Base-by-base conservation (phyloP, 2,329 filamentous ascomycete species). In the Botrytis paeoniae region DNA sequence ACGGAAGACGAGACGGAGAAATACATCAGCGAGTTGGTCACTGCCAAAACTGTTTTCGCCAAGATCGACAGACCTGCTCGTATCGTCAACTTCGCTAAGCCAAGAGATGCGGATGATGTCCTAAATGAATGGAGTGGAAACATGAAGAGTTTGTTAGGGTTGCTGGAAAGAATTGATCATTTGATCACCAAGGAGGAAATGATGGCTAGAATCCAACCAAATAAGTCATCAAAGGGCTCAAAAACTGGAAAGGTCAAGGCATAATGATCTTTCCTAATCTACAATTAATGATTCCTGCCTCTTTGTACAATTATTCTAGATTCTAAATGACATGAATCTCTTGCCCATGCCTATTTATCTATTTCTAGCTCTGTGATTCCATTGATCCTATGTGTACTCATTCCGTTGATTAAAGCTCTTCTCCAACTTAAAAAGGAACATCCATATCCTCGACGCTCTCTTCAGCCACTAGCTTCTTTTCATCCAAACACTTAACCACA, bases 151-250 rank as follows among this genome's bases (percentile, higher is more conserved):
- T 84, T 97, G 79, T 84, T 97, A 77, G 94, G 93, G 18, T 84
- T 95, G 72, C 81, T 97, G 80, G 94, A 97, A 86, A 89, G 94
- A 76, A 97, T 99, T 75, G 96, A 99, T 81, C 96, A 99, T 83
- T 87, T 99, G 80, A 99, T 99, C 80, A 99, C 97, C 72, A 98
- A 98, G 87, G 96, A 99, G 85, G 96, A 99, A 87, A 99, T 99
- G 96, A 99, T 99, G 96, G 96, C 96, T 59, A 89, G 95, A 74
- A 98, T 99, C 80, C 92, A 96, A 83, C 93, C 93, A 9, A 86
- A 76, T 9, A 79, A 80, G 71, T 61, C 75, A 65, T 63, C 78
- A 22, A 80, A 80, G 74, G 73, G 75, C 22, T 74, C 75, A n/a
- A 79, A 81, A 75, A 84, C 83, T 68, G 82, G 81, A 74, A 81